Evolutionary conservation across 129 eudicot species (phyloP).

Genomic region (Escallonia rubra): DNA sequence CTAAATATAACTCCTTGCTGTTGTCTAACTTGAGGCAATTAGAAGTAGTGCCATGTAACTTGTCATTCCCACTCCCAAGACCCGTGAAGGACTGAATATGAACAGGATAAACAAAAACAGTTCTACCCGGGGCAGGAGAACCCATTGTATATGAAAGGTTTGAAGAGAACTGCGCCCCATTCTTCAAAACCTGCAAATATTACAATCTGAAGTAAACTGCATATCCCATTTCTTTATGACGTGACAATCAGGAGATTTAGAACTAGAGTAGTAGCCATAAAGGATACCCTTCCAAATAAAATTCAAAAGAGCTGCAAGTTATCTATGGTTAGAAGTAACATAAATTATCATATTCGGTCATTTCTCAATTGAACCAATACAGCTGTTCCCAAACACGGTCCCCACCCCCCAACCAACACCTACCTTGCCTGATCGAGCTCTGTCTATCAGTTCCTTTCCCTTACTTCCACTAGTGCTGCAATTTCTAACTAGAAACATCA

Average conservation of each 20-base stretch:
- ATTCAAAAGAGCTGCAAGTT: no score
- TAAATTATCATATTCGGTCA: no score
- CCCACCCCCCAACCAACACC: no score
- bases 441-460: no score
- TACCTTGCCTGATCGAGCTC: no score
- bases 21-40: constrained; percentile 24
- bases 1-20: constrained; percentile 62
- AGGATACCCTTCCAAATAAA: no score
- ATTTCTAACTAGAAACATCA: no score
- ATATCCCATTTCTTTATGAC: background rate
- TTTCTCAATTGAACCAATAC: no score
- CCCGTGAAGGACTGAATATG: constrained; percentile 13
- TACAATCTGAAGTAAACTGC: background rate
- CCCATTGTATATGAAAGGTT: constrained; percentile 74
- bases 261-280: background rate
- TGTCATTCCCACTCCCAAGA: constrained; percentile 28
- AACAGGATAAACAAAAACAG: constrained; percentile 60
- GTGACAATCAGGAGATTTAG: background rate
- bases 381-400: no score
- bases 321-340: no score
- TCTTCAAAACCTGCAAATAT: constrained; percentile 49
- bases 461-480: no score
- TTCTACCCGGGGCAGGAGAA: constrained; percentile 65
- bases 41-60: constrained; percentile 7
- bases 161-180: constrained; percentile 70